phyloP scores from a whole-genome alignment of 768 basidiomycete species.

The Boletus rex-veris region DNA sequence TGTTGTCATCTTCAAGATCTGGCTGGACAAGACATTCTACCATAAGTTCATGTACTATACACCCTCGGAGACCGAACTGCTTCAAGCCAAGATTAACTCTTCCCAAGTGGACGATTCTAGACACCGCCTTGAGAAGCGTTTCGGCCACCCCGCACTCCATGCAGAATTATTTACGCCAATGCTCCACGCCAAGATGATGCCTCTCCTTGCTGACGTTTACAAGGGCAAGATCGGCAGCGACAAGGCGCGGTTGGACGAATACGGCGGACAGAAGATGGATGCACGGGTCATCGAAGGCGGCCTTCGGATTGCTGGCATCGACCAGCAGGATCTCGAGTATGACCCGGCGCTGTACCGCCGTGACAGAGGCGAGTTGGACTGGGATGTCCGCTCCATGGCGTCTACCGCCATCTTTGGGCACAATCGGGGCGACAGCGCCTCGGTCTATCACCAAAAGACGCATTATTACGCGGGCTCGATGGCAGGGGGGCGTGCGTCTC shows the following conservation, averaged over 20 bases:
- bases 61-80: constrained; percentile 78
- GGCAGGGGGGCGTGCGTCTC: constrained; percentile 35
- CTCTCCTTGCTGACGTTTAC: constrained; percentile 71
- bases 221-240: constrained; percentile 63
- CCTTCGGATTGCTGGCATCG: constrained; percentile 78
- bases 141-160: constrained; percentile 92
- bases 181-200: constrained; percentile 85
- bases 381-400: constrained; percentile 78
- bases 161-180: constrained; percentile 84
- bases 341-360: constrained; percentile 76
- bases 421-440: constrained; percentile 32
- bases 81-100: constrained; percentile 70
- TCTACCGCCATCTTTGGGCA: constrained; percentile 53
- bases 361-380: constrained; percentile 83
- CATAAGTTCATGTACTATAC: constrained; percentile 75
- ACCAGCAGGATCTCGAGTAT: constrained; percentile 78
- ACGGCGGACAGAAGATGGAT: constrained; percentile 73
- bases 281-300: constrained; percentile 74
- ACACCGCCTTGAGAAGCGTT: constrained; percentile 81
- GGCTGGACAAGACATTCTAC: constrained; percentile 67
- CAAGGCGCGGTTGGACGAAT: constrained; percentile 67
- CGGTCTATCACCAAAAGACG: constrained; percentile 41
- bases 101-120: constrained; percentile 69
- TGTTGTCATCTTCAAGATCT: constrained; percentile 79
- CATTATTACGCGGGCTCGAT: constrained; percentile 37